Evolutionary conservation across 805 yeast species (phyloP), one percentile per base, ranked within the genome.

Genomic region (Nadsonia fulvescens): DNA sequence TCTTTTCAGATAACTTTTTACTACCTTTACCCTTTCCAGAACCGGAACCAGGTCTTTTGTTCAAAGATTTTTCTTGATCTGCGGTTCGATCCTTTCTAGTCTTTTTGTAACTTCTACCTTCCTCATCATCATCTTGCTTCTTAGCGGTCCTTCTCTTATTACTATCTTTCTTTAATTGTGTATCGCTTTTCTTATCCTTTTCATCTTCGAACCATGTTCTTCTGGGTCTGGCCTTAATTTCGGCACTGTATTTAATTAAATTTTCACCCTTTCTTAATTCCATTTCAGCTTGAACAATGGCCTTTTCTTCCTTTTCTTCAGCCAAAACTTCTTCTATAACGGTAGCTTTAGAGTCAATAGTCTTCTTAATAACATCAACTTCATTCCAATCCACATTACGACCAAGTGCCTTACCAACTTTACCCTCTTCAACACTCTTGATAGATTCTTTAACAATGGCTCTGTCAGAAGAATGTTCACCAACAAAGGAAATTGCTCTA

Each of bases 181-280:
- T 16, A 14, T 38, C 43, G 5, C 37, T 29, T 22, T 34, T 33
- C 51, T 68, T 66, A 18, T 66, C 71, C 25, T 49, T 51, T 33
- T 64, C 70, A 17, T 59, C 43, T 52, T 79, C 86, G 50, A 89
- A 86, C 99, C 99, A 89, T 0, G 98, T 89, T 55, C 99, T 70
- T 51, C 67, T 81, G 17, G 98, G 96, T 43, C 95, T 66, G 1
- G 93, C 57, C 37, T 67, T 63, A 43, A 89, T 89, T 51, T 89
- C 96, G 28, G 65, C 66, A 37, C 69, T 67, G 41, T 77, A 82
- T 44, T 66, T 74, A 35, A 89, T 53, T 47, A 89, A 40, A 49
- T 89, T 89, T 42, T 75, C 76, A 30, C 93, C 93, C 49, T 76
- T 79, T 36, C 63, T 65, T 24, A 86, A 51, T 47, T 89, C 89